phyloP scores from a whole-genome alignment of 495 filamentous ascomycete genomes.

The Cercophora newfieldiana region DNA sequence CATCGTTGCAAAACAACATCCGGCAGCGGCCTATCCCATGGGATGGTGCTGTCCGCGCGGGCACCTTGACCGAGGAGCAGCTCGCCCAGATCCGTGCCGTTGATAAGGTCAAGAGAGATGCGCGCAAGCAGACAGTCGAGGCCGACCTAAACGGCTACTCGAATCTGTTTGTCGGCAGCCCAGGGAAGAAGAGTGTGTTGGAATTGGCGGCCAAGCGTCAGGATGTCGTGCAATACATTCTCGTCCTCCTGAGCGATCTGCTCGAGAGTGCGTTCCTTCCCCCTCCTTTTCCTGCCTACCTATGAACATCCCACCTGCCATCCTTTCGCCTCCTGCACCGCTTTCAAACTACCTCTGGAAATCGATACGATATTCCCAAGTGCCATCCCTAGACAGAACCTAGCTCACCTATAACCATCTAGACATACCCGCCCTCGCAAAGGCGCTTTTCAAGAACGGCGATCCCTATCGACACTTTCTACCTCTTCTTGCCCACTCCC shows the following conservation, averaged over 20 bases:
- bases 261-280: conserved; percentile 66
- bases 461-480: conserved; percentile 83
- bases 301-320: conserved; percentile 4
- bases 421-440: conserved; percentile 78
- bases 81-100: conserved; percentile 96
- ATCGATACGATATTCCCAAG: neutral
- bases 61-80: conserved; percentile 91
- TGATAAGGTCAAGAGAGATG: conserved; percentile 89
- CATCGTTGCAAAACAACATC: conserved; percentile 91
- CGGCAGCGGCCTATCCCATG: conserved; percentile 92
- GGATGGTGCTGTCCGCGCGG: conserved; percentile 93
- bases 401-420: conserved; percentile 24
- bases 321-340: neutral
- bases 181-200: conserved; percentile 71
- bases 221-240: conserved; percentile 92
- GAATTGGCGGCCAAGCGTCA: conserved; percentile 74
- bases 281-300: neutral
- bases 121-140: conserved; percentile 75
- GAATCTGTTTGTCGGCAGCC: conserved; percentile 70
- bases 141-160: conserved; percentile 75
- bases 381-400: neutral
- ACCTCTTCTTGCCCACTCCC: conserved; percentile 78
- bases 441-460: conserved; percentile 70
- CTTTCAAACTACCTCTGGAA: neutral
- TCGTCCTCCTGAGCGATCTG: conserved; percentile 85